Conservation (phyloP, 331 rosid genomes). For the Erythrophleum ivorense region DNA sequence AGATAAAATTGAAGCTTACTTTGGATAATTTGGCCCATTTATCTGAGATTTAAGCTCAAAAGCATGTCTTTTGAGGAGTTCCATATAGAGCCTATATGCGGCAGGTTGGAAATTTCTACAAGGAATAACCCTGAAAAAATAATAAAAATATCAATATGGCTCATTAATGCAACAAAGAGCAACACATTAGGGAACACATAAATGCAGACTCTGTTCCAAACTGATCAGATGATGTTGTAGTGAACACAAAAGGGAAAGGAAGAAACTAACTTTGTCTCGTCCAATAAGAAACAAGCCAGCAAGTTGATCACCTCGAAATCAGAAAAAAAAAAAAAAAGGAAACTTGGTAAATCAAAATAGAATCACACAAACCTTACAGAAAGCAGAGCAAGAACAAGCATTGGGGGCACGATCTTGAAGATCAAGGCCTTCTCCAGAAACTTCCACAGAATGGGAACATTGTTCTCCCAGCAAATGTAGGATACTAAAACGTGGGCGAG, state of each 20-base stretch:
- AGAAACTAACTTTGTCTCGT: background rate
- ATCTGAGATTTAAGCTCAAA: conserved; percentile 77
- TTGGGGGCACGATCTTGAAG: conserved; percentile 77
- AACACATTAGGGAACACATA: background rate
- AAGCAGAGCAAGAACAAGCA: conserved; percentile 87
- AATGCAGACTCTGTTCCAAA: conserved; percentile 9
- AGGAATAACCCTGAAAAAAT: conserved; percentile 82
- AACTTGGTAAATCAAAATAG: background rate
- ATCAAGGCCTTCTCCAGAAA: conserved; percentile 82
- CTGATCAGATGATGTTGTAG: background rate
- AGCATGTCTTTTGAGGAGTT: conserved; percentile 77
- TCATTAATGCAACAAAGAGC: conserved; percentile 15
- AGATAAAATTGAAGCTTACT: conserved; percentile 53
- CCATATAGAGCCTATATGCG: conserved; percentile 87
- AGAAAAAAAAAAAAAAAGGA: background rate
- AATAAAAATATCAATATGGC: conserved; percentile 30
- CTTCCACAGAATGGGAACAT: conserved; percentile 94
- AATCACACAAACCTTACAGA: conserved; percentile 62
- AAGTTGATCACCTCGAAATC: background rate
- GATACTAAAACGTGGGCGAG: conserved; percentile 81
- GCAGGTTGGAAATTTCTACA: conserved; percentile 77
- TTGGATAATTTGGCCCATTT: conserved; percentile 61
- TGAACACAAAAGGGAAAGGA: too few species aligned
- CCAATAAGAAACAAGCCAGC: background rate
- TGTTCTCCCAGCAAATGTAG: conserved; percentile 92